Evolutionary conservation across 2,329 filamentous ascomycete species (phyloP).

Genomic region (Fusarium redolens): DNA sequence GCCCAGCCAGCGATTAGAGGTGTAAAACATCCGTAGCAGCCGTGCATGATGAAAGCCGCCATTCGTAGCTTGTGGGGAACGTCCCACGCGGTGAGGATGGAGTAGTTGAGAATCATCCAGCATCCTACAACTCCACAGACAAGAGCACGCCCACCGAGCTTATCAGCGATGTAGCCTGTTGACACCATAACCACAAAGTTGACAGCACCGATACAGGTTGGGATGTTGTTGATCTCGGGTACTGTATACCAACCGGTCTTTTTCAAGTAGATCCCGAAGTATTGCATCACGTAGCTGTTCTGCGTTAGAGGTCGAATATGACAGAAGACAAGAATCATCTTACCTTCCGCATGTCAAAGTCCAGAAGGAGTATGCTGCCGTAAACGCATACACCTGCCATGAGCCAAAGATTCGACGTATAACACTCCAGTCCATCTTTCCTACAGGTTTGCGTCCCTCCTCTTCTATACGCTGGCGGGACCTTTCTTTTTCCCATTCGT

Average conservation of each 20-base stretch:
- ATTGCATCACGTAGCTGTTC: constrained; percentile 53
- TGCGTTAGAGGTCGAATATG: background rate
- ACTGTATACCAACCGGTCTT: constrained; percentile 49
- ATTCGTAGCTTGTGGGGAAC: constrained; percentile 52
- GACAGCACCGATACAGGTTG: constrained; percentile 56
- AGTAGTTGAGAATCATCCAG: constrained; percentile 51
- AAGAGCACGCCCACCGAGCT: constrained; percentile 51
- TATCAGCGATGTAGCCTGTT: constrained; percentile 51
- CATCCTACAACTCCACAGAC: constrained; percentile 50
- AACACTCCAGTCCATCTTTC: constrained; percentile 50
- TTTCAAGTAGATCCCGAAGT: constrained; percentile 56
- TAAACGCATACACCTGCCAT: constrained; percentile 59
- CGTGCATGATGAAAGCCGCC: constrained; percentile 53
- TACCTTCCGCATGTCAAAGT: constrained; percentile 51
- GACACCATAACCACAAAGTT: constrained; percentile 56
- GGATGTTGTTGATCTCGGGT: constrained; percentile 58
- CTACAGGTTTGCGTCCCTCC: constrained; percentile 53
- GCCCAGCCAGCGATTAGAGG: constrained; percentile 55
- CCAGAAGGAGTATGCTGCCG: constrained; percentile 54
- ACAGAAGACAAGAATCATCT: background rate
- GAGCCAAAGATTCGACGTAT: constrained; percentile 53
- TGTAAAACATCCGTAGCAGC: constrained; percentile 56
- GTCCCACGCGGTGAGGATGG: constrained; percentile 53
- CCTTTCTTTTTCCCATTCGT: constrained; percentile 68
- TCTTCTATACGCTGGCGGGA: constrained; percentile 77